Percentiles rank a stretch among this genome's conserved stretches.
These are phyloP conservation scores for Lactarius quietus DNA, from an alignment of 768 basidiomycete species.

Conservation along the genomic window DNA sequence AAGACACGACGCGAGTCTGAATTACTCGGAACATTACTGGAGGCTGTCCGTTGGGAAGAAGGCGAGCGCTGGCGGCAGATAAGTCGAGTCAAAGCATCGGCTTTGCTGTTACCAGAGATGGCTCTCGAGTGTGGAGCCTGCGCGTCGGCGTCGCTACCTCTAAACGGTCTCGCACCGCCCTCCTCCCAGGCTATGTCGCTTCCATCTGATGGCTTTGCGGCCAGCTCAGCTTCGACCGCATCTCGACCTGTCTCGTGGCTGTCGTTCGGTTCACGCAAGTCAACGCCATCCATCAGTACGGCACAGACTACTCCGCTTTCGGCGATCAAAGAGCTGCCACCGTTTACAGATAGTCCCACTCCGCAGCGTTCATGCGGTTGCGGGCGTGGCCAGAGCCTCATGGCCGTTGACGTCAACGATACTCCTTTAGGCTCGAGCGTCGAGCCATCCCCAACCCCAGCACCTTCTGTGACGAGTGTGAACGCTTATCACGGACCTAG, in stretches of 20 bases:
- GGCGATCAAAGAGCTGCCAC: background rate
- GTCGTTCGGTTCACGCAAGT: constrained; percentile 24
- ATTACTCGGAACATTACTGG: constrained; percentile 12
- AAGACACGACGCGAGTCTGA: constrained; percentile 21
- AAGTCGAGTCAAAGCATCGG: constrained; percentile 6
- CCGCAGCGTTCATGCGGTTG: constrained; percentile 22
- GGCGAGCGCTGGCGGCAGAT: constrained; percentile 18
- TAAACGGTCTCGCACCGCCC: constrained; percentile 1
- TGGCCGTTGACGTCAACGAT: constrained; percentile 23
- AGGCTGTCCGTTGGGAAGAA: constrained; percentile 16
- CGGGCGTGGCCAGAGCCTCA: constrained; percentile 20
- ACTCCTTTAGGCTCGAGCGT: constrained; percentile 17
- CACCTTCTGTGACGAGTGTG: background rate
- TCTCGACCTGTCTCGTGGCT: constrained; percentile 24
- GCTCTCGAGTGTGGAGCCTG: constrained; percentile 21
- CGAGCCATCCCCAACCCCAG: background rate
- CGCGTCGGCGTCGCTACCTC: constrained; percentile 12
- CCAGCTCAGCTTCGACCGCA: constrained; percentile 11
- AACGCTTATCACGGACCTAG: constrained; percentile 9
- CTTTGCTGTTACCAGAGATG: constrained; percentile 8
- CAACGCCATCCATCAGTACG: constrained; percentile 4
- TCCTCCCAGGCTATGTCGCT: background rate
- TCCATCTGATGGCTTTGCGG: background rate
- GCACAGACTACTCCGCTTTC: constrained; percentile 9
- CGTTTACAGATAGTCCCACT: background rate